These are phyloP conservation scores for Panellus pusillus DNA, from an alignment of 768 basidiomycete genomes.

Conservation along the genomic window DNA sequence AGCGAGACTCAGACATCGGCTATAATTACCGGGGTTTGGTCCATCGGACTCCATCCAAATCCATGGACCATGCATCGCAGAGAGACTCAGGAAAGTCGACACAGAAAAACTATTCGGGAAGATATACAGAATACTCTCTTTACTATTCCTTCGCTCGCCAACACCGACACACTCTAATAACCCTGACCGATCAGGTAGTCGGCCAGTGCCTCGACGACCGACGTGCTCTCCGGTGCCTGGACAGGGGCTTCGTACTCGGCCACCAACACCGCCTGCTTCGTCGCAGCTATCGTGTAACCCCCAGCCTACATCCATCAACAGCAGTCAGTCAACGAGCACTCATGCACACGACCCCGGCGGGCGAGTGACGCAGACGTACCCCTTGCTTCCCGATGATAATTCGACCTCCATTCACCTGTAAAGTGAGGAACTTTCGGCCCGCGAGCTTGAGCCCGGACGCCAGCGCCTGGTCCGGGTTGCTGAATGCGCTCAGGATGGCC, in stretches of 20 bases:
- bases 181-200: conserved; percentile 69
- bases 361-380: conserved; percentile 56
- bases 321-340: neutral
- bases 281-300: conserved; percentile 76
- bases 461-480: conserved; percentile 39
- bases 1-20: neutral
- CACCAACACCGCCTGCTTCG: conserved; percentile 82
- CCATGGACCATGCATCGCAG: no score
- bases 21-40: no score
- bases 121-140: conserved; percentile 17
- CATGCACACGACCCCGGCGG: neutral
- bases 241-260: conserved; percentile 67
- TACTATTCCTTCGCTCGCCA: conserved; percentile 3
- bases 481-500: conserved; percentile 50
- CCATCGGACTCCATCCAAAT: no score
- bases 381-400: conserved; percentile 76
- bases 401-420: conserved; percentile 49
- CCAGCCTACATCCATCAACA: conserved; percentile 51
- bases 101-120: conserved; percentile 2
- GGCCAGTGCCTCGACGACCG: conserved; percentile 66
- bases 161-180: conserved; percentile 43
- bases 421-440: conserved; percentile 74
- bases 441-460: conserved; percentile 62
- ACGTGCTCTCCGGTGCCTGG: conserved; percentile 66
- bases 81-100: neutral